Evolutionary conservation across 495 filamentous ascomycete species (phyloP), one percentile per base, ranked within the genome.

Genomic region (Penicillium alfredii): DNA sequence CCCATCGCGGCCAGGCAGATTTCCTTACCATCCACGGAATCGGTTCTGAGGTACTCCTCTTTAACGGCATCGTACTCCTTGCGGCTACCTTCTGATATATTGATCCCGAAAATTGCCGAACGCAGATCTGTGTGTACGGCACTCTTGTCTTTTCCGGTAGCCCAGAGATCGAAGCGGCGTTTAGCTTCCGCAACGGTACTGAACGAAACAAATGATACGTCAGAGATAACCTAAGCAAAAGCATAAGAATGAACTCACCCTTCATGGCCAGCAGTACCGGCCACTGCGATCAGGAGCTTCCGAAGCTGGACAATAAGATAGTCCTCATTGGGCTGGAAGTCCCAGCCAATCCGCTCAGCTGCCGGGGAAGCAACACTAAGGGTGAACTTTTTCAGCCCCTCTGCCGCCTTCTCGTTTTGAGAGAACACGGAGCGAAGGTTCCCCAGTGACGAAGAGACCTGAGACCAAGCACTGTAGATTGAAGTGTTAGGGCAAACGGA

Each of bases 11-110:
- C 63, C 7, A 98, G 73, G 47, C 78, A 80, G 35, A 90, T 84
- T 51, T 97, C 89, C 60, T 86, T 88, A 39, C 86, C 88, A 51
- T 96, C 92, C 19, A 94, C 78, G 5, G 88, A 81, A 21, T 81
- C 81, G 1, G 87, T 93, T 16, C 65, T 76, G 24, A 76, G 70
- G 67, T 84, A 98, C 60, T 94, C 86, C 6, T 86, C 68, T 66
- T 88, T 84, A 19, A 98, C 74, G 4, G 77, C 73, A 18, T 84
- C 76, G 50, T 84, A 87, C 36, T 77, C 80, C 6, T 72, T 51
- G 5, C 72, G 66, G 31, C 84, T 78, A 16, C 78, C 77, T 38
- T 83, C 69, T 18, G 73, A 73, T 19, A 96, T 69, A n/a, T 76
- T 81, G 28, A 84, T 80, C 27, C 77, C 76, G 73, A 92, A 95